phyloP scores from a whole-genome alignment of 192 early-diverging fungal genomes.

The Diversispora epigaea region DNA sequence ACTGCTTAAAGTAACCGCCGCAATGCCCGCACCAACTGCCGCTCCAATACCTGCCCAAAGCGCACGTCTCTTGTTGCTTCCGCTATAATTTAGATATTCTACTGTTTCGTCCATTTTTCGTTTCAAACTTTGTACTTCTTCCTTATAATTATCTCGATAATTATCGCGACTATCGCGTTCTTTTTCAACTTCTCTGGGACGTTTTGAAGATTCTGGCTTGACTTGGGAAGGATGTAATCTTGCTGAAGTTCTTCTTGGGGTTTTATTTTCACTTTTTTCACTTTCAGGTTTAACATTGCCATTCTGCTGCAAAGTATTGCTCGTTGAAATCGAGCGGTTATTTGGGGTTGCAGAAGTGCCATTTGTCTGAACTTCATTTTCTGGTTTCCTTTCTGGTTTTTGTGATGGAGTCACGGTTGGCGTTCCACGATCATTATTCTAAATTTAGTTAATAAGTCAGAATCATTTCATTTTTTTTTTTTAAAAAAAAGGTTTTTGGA shows the following conservation, averaged over 20 bases:
- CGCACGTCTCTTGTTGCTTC: conserved; percentile 21
- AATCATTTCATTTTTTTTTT: background rate
- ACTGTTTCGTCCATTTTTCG: conserved; percentile 23
- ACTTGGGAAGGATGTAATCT: background rate
- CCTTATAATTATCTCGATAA: too few species aligned
- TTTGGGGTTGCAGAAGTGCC: background rate
- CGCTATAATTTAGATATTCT: conserved; percentile 1
- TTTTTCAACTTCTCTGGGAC: conserved; percentile 9
- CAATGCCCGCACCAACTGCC: conserved; percentile 22
- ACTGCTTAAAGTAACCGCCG: background rate
- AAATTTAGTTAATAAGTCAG: background rate
- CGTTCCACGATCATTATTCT: conserved; percentile 3
- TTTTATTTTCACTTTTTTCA: background rate
- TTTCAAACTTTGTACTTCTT: conserved; percentile 29
- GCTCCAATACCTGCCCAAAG: conserved; percentile 23
- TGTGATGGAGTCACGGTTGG: background rate
- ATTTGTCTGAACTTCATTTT: background rate
- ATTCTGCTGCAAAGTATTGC: background rate
- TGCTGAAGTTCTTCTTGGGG: background rate
- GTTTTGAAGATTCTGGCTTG: conserved; percentile 4
- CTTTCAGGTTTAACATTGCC: background rate
- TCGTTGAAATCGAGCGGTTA: background rate
- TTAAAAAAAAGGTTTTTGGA: background rate
- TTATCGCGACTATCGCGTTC: too few species aligned
- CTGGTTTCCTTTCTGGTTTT: background rate